Evolutionary conservation across 2,329 filamentous ascomycete genomes (phyloP), one percentile per base, ranked within the genome.

Genomic region (Aotearoamyces nothofagi): DNA sequence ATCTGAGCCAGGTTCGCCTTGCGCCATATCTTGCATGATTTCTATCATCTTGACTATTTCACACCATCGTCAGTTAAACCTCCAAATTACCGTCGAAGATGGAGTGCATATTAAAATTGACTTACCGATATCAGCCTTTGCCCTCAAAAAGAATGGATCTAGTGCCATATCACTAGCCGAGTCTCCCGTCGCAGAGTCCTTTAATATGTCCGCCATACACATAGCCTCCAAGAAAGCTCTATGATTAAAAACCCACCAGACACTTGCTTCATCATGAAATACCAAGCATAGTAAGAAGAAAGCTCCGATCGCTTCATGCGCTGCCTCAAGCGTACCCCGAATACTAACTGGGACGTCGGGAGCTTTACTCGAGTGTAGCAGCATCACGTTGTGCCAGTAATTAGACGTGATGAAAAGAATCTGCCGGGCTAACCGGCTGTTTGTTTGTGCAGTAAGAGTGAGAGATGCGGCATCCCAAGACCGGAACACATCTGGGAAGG

Each of bases 241-340:
- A 46, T 86, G 80, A 47, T 83, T 80, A 40, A 84, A 82, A 1
- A 82, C 78, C 79, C 79, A 87, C 79, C 79, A 86, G 1, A 84
- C 78, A 9, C 73, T 65, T 1, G 78, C 77, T 54, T 87, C 80
- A 10, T 60, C 58, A 39, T 76, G 69, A 36, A 84, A 72, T 9
- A 81, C 54, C 20, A 57, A 59, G 52, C 74, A 80, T 5, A 84
- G 61, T 33, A 83, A 61, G 49, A 86, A 84, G 47, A 84, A 87
- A 1, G 77, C 61, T 24, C 63, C 66, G 26, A 87, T 69, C 4
- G 79, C 79, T 45, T 79, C 76, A 41, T 82, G 73, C 0, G 79
- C 79, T 0, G 78, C 77, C 49, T 84, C 78, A 9, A 86, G 55
- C 3, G 78, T 78, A 4, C 69, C 75, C 11, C 72, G 60, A 11